Evolutionary conservation across 257 asterid species (phyloP).

Genomic region (Scutellaria minor): DNA sequence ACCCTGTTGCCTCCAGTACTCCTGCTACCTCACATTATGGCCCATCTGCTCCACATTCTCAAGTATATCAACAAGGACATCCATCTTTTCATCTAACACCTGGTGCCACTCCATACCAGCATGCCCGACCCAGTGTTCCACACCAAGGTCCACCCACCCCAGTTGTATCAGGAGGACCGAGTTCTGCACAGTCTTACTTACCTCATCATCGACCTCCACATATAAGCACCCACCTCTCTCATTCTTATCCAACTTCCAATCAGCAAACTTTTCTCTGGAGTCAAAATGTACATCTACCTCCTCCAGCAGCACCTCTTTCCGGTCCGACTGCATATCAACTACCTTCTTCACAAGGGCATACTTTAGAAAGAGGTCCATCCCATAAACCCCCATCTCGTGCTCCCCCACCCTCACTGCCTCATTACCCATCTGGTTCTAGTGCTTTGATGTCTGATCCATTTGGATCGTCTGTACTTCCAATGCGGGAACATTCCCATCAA

Average conservation of each 20-base stretch:
- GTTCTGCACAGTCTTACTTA: slow-evolving; percentile 49
- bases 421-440: slow-evolving; percentile 42
- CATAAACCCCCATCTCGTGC: slow-evolving; percentile 46
- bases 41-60: slow-evolving; percentile 43
- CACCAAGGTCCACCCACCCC: slow-evolving; percentile 44
- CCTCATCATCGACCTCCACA: slow-evolving; percentile 51
- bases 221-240: slow-evolving; percentile 46
- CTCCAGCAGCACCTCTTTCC: slow-evolving; percentile 41
- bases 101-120: slow-evolving; percentile 45
- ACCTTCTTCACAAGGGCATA: slow-evolving; percentile 55
- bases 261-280: slow-evolving; percentile 54
- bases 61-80: slow-evolving; percentile 47
- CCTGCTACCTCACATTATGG: slow-evolving; percentile 46
- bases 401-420: slow-evolving; percentile 40
- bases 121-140: slow-evolving; percentile 40
- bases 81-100: slow-evolving; percentile 43
- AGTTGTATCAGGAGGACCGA: slow-evolving; percentile 46
- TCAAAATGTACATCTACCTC: slow-evolving; percentile 49
- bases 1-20: slow-evolving; percentile 41
- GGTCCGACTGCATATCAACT: slow-evolving; percentile 47
- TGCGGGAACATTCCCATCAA: slow-evolving; percentile 39
- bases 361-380: slow-evolving; percentile 46
- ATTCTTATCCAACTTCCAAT: slow-evolving; percentile 44
- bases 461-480: slow-evolving; percentile 40
- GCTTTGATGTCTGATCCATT: slow-evolving; percentile 39